A percentile compares a stretch with the other conserved stretches of the same genome.
Evolutionary conservation across 192 early-diverging fungal species (phyloP).

Genomic region (Backusella mclennaniae): DNA sequence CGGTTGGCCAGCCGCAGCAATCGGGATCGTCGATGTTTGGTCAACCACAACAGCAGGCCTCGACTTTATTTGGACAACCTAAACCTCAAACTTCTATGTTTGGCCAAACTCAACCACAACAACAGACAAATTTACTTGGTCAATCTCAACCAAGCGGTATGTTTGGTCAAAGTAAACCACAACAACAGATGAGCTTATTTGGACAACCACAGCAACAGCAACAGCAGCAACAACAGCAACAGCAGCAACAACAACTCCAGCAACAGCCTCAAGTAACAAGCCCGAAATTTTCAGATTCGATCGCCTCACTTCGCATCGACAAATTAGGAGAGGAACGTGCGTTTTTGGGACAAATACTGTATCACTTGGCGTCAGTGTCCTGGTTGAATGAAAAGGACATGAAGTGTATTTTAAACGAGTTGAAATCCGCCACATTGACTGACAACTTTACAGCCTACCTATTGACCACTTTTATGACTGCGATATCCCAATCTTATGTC

Average conservation of each 20-base stretch:
- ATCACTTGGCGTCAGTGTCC: conserved; percentile 37
- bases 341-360: conserved; percentile 40
- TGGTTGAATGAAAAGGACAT: conserved; percentile 35
- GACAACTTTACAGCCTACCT: conserved; percentile 38
- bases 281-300: background rate
- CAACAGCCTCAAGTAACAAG: background rate
- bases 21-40: background rate
- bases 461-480: conserved; percentile 35
- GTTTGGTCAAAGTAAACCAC: background rate
- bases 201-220: conserved; percentile 10
- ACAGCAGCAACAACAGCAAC: background rate
- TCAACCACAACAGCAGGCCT: background rate
- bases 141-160: background rate
- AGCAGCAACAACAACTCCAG: background rate
- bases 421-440: conserved; percentile 37
- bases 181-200: background rate
- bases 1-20: background rate
- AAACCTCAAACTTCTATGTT: background rate
- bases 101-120: background rate
- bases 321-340: conserved; percentile 37
- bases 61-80: background rate
- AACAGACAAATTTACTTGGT: background rate
- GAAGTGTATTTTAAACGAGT: conserved; percentile 21
- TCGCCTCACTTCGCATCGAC: conserved; percentile 16
- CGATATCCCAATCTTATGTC: conserved; percentile 23